These are phyloP conservation scores for Tetrastigma voinierianum DNA, from an alignment of 164 flowering plant genomes.

Conservation along the genomic window DNA sequence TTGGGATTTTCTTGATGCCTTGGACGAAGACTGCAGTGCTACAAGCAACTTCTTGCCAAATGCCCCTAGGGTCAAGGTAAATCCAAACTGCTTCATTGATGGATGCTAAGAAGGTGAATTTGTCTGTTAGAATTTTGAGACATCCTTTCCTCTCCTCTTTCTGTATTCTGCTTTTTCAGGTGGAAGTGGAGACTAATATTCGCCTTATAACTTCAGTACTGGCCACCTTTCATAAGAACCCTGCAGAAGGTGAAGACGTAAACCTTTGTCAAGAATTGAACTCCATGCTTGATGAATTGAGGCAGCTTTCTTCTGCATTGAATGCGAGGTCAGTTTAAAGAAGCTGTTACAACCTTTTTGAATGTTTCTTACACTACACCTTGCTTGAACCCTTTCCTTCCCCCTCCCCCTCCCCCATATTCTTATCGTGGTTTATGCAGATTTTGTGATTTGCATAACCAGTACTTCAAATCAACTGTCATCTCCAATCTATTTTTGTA, in stretches of 20 bases:
- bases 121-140: background rate
- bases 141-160: background rate
- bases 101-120: background rate
- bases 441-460: too few relatives aligned
- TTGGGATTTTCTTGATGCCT: constrained; percentile 19
- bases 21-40: background rate
- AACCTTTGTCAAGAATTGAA: constrained; percentile 9
- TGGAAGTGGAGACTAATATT: constrained; percentile 16
- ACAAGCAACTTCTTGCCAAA: background rate
- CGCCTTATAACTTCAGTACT: constrained; percentile 17
- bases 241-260: constrained; percentile 1
- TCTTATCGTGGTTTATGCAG: too few relatives aligned
- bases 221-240: background rate
- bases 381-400: background rate
- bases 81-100: background rate
- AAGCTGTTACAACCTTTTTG: background rate
- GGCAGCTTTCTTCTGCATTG: constrained; percentile 12
- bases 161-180: constrained; percentile 10
- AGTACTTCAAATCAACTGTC: too few relatives aligned
- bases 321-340: constrained; percentile 16
- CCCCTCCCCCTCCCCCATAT: too few relatives aligned
- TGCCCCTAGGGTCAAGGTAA: constrained; percentile 23
- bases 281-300: constrained; percentile 18
- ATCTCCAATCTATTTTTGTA: too few relatives aligned
- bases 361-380: too few relatives aligned